Percentiles rank a stretch among this genome's conserved stretches.
Conservation (phyloP, 2,329 filamentous ascomycete genomes). For the Ophiostoma sp. region DNA sequence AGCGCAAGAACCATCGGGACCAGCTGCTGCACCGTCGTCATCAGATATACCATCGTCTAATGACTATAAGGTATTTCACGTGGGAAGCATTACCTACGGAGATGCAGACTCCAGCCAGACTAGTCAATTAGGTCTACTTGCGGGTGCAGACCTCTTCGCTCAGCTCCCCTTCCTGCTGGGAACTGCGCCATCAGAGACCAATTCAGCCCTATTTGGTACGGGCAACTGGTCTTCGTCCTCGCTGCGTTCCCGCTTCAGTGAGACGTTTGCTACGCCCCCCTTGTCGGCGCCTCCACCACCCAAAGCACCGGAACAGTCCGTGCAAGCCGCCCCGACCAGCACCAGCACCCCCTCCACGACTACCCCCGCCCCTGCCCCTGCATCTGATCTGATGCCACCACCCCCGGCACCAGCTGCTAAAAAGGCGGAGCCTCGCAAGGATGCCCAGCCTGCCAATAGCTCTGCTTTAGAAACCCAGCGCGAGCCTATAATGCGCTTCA, state of each 20-base stretch:
- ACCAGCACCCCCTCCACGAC: background rate
- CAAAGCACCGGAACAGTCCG: background rate
- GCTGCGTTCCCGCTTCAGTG: background rate
- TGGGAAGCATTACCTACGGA: background rate
- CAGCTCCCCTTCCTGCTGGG: background rate
- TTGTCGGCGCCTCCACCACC: background rate
- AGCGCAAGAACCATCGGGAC: background rate
- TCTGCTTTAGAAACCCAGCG: background rate
- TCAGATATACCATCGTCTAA: background rate
- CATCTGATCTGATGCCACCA: background rate
- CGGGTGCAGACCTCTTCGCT: background rate
- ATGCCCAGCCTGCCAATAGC: constrained; percentile 26
- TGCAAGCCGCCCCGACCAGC: background rate
- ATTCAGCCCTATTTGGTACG: constrained; percentile 7
- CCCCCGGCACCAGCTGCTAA: background rate
- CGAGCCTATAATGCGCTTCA: constrained; percentile 42
- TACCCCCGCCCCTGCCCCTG: background rate
- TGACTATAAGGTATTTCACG: constrained; percentile 5
- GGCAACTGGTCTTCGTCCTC: constrained; percentile 10
- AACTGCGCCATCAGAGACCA: background rate
- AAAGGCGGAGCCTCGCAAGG: background rate
- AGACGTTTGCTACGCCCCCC: background rate
- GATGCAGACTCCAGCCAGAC: background rate
- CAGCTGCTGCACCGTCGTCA: background rate
- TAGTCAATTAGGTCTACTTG: too few relatives aligned